Evolutionary conservation across 164 flowering plant genomes (phyloP), one percentile per base, ranked within the genome.

Genomic region (Protea cynaroides): DNA sequence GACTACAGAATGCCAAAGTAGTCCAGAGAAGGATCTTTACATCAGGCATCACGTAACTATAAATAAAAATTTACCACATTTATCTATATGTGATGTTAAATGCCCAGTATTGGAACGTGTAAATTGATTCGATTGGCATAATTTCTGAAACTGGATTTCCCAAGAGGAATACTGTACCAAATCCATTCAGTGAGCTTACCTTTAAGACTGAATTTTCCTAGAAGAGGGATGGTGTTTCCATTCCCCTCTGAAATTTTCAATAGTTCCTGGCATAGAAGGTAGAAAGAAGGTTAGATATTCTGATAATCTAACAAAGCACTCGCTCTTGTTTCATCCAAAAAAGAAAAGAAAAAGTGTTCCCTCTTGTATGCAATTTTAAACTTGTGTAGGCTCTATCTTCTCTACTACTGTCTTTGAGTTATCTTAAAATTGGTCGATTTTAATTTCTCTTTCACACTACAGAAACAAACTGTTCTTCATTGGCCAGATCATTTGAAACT

Each of bases 381-480:
- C 21, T 25, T 13, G 43, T 58, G 24, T 58, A 25, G 18, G 15
- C 61, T 50, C 9, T 34, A 24, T 11, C 24, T 15, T 54, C n/a
- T 44, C 14, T 10, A 15, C 25, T 47, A 1, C 1, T 49, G 5
- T 24, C 46, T 49, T 34, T 34, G 51, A 22, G 14, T 38, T 44
- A 25, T 43, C 67, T 18, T 25, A 44, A 13, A 64, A 63, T 18
- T 52, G 38, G 8, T 19, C 24, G 40, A 64, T 44, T 25, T 22
- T 49, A 10, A 23, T 10, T 57, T 46, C 53, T 49, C 4, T 34
- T 66, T 43, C 25, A 18, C 15, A 18, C 72, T 62, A 44, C 90
- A 88, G 92, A 84, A 76, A 74, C 76, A 40, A 77, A 78, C 37
- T 85, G 77, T 68, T 82, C 90, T 50, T 79, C 86, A 15, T 65